Evolutionary conservation across 78 protist genomes (phyloP).

Genomic region (Monocercomonoides exilis): DNA sequence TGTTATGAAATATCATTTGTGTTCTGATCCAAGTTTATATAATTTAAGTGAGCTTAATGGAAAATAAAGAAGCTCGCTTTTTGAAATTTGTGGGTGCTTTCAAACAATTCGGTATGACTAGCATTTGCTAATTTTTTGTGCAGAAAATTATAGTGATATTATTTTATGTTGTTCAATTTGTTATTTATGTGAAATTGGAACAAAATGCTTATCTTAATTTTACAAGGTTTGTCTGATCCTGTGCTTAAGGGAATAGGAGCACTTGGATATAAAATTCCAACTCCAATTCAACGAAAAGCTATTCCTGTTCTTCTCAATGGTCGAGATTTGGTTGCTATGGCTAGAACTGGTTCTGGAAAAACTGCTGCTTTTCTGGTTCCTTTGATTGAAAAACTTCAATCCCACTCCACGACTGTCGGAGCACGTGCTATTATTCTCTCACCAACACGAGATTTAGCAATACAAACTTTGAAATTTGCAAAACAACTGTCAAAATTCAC

Average conservation of each 20-base stretch:
- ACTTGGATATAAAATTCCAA: conserved; percentile 81
- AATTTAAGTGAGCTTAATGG: too few species aligned
- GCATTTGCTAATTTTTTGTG: too few species aligned
- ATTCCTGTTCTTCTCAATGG: conserved; percentile 76
- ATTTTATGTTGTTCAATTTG: not conserved
- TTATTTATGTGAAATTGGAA: not conserved
- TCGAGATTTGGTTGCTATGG: conserved; percentile 91
- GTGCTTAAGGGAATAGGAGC: conserved; percentile 45
- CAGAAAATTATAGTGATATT: not conserved
- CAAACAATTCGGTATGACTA: too few species aligned
- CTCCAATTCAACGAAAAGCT: conserved; percentile 84
- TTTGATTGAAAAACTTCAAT: conserved; percentile 20
- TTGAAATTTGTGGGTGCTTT: too few species aligned
- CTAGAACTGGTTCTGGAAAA: conserved; percentile 97
- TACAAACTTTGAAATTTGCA: conserved; percentile 75
- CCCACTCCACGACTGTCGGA: conserved; percentile 42
- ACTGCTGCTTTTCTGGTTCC: conserved; percentile 95
- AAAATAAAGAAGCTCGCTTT: too few species aligned
- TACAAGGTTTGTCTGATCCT: conserved; percentile 18
- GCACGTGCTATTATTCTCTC: conserved; percentile 76
- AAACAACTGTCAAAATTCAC: conserved; percentile 55
- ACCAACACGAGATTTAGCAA: conserved; percentile 98
- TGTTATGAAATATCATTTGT: too few species aligned
- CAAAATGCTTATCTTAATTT: not conserved
- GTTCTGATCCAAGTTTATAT: too few species aligned